phyloP scores from a whole-genome alignment of 2,329 filamentous ascomycete genomes.

The Emericellopsis cladophorae region DNA sequence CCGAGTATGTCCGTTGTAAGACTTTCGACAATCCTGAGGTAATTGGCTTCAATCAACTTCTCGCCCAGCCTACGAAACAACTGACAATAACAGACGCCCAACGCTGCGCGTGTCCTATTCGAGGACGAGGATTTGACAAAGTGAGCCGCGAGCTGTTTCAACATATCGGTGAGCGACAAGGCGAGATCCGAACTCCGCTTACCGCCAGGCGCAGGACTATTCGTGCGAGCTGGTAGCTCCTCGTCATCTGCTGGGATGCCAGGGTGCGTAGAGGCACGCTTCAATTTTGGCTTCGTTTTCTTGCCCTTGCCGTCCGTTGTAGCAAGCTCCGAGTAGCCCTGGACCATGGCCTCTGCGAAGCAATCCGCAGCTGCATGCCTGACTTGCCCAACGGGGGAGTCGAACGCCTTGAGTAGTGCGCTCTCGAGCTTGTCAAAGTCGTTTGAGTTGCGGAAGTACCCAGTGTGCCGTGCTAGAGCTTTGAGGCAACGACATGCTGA shows the following conservation, averaged over 20 bases:
- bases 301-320: slow-evolving; percentile 48
- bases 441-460: slow-evolving; percentile 74
- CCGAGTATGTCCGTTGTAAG: slow-evolving; percentile 71
- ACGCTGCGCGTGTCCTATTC: slow-evolving; percentile 68
- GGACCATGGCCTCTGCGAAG: slow-evolving; percentile 70
- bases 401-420: slow-evolving; percentile 74
- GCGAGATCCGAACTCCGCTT: slow-evolving; percentile 63
- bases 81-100: slow-evolving; percentile 78
- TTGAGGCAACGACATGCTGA: slow-evolving; percentile 71
- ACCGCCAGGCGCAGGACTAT: slow-evolving; percentile 55
- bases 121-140: slow-evolving; percentile 70
- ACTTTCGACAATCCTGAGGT: slow-evolving; percentile 68
- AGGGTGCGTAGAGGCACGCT: slow-evolving; percentile 46
- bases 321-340: slow-evolving; percentile 46
- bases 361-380: slow-evolving; percentile 79
- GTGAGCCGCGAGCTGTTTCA: slow-evolving; percentile 67
- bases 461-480: slow-evolving; percentile 56
- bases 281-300: slow-evolving; percentile 51
- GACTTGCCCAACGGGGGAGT: slow-evolving; percentile 62
- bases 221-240: slow-evolving; percentile 51
- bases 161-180: slow-evolving; percentile 64
- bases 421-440: slow-evolving; percentile 86
- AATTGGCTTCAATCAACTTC: slow-evolving; percentile 71
- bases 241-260: slow-evolving; percentile 56
- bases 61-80: slow-evolving; percentile 70